These are phyloP conservation scores for Caryopteris hybrid DNA, from an alignment of 305 asterid species.

Conservation along the genomic window DNA sequence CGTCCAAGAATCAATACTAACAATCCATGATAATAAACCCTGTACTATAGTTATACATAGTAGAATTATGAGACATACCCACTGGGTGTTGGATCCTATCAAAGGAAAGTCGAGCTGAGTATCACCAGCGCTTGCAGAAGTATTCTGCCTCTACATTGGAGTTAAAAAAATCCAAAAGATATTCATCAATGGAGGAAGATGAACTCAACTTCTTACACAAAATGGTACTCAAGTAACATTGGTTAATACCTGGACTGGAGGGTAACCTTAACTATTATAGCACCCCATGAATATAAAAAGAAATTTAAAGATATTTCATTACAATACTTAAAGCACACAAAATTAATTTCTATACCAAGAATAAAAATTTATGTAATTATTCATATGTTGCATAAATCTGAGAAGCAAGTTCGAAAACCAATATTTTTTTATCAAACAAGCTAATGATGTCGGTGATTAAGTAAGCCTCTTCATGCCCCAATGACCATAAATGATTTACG, in stretches of 20 bases:
- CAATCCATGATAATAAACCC: constrained; percentile 2
- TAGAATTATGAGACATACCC: constrained; percentile 31
- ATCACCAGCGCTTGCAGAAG: constrained; percentile 32
- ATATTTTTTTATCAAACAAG: no score
- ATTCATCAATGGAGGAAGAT: neutral
- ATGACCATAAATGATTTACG: no score
- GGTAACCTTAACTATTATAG: neutral
- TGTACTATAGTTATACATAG: neutral
- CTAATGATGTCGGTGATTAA: no score
- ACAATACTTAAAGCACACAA: neutral
- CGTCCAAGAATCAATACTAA: neutral
- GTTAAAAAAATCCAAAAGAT: constrained; percentile 12
- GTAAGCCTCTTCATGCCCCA: no score
- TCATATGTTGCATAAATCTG: no score
- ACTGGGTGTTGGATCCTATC: constrained; percentile 30
- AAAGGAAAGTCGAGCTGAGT: constrained; percentile 47
- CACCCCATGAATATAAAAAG: constrained; percentile 2
- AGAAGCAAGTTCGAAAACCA: no score
- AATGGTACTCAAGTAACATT: neutral
- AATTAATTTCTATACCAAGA: no score
- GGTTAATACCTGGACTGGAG: neutral
- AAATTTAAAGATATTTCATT: neutral
- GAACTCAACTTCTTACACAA: neutral
- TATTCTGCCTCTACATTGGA: constrained; percentile 25
- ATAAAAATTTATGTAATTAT: no score